These are phyloP conservation scores for Musa troglodytarum DNA, from an alignment of 176 grass and related monocot species.

Conservation along the genomic window DNA sequence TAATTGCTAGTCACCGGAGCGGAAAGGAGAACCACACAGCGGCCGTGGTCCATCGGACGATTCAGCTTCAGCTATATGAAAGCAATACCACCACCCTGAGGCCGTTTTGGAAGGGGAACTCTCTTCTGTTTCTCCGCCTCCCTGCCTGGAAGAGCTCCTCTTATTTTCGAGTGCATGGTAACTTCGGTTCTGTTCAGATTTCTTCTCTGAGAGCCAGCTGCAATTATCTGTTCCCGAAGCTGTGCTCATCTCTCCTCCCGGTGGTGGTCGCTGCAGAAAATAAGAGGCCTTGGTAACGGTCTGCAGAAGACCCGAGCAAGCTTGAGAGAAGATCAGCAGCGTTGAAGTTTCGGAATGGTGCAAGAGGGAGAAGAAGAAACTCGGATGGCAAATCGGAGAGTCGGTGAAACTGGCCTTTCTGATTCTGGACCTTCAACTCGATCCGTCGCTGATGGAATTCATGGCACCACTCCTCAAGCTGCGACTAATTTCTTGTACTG, in stretches of 20 bases:
- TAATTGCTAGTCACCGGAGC: background rate
- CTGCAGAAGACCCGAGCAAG: background rate
- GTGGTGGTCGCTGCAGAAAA: background rate
- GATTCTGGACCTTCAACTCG: conserved; percentile 27
- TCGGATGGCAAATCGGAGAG: conserved; percentile 9
- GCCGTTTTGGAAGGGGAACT: background rate
- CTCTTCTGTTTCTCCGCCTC: no score
- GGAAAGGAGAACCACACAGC: background rate
- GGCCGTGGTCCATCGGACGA: no score
- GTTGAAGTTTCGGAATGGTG: background rate
- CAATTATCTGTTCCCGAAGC: background rate
- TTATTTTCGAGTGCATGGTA: background rate
- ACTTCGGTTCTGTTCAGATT: background rate
- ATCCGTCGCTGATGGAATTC: conserved; percentile 20
- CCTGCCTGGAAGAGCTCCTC: background rate
- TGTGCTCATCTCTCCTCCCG: background rate
- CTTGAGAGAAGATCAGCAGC: background rate
- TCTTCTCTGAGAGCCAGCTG: background rate
- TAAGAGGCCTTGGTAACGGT: background rate
- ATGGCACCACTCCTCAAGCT: conserved; percentile 17
- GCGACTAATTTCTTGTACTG: conserved; percentile 30
- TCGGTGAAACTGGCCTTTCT: background rate
- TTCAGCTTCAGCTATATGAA: background rate
- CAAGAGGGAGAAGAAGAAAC: background rate
- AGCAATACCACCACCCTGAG: background rate